phyloP scores from a whole-genome alignment of 768 basidiomycete species.

The Boletus subparvulus region DNA sequence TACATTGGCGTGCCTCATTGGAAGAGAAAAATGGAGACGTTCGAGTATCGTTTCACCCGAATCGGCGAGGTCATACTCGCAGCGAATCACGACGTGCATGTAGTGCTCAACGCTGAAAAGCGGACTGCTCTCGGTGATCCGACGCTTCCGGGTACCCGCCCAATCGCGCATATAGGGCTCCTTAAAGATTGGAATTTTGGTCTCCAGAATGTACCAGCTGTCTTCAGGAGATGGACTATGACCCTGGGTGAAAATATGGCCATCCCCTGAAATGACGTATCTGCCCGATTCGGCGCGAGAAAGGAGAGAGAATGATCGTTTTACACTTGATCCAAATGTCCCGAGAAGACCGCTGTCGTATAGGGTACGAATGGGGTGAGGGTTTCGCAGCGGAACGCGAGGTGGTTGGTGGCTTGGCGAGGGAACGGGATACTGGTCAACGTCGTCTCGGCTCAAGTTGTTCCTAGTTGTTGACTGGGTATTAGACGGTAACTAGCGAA shows the following conservation, averaged over 20 bases:
- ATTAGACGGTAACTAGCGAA: slow-evolving; percentile 8
- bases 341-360: slow-evolving; percentile 45
- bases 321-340: slow-evolving; percentile 26
- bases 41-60: slow-evolving; percentile 26
- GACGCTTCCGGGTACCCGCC: slow-evolving; percentile 32
- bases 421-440: slow-evolving; percentile 55
- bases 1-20: slow-evolving; percentile 51
- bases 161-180: slow-evolving; percentile 23
- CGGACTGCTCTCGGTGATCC: slow-evolving; percentile 51
- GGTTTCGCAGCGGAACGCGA: slow-evolving; percentile 49
- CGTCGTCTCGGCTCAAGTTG: slow-evolving; percentile 41
- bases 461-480: slow-evolving; percentile 34
- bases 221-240: slow-evolving; percentile 21
- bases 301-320: slow-evolving; percentile 48
- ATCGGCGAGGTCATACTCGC: slow-evolving; percentile 51
- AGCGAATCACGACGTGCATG: slow-evolving; percentile 51
- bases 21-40: slow-evolving; percentile 41
- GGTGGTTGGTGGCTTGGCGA: slow-evolving; percentile 62
- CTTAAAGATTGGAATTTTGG: slow-evolving; percentile 20
- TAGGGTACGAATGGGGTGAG: slow-evolving; percentile 50
- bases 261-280: slow-evolving; percentile 50
- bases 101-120: slow-evolving; percentile 58
- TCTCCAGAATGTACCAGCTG: slow-evolving; percentile 29
- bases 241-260: slow-evolving; percentile 44
- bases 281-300: slow-evolving; percentile 44